Evolutionary conservation across 164 flowering plant species (phyloP).

Genomic region (Tetrastigma voinierianum): DNA sequence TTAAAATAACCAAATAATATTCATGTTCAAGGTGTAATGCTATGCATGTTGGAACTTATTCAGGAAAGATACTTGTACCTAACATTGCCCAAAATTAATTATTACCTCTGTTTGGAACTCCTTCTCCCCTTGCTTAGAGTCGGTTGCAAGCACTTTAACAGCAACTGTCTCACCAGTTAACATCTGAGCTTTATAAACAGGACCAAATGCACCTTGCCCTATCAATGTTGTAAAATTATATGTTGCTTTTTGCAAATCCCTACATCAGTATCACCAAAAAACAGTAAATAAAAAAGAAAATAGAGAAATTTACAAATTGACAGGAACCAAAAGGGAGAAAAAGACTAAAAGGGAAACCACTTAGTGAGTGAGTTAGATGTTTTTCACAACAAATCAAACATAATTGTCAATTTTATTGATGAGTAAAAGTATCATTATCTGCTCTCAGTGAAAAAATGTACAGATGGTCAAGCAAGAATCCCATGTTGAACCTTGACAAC

Average conservation of each 20-base stretch:
- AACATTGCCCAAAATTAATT: background rate
- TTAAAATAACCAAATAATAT: too few relatives aligned
- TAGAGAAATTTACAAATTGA: background rate
- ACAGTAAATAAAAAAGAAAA: background rate
- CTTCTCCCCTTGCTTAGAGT: slow-evolving; percentile 94
- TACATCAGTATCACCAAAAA: slow-evolving; percentile 21
- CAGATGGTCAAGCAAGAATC: too few relatives aligned
- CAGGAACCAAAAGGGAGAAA: background rate
- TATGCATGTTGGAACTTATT: too few relatives aligned
- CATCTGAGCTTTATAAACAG: slow-evolving; percentile 95
- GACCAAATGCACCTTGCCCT: slow-evolving; percentile 98
- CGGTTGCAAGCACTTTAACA: slow-evolving; percentile 88
- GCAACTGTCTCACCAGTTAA: slow-evolving; percentile 91
- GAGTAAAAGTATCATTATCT: background rate
- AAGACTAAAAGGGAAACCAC: background rate
- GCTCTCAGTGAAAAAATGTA: too few relatives aligned
- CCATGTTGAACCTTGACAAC: too few relatives aligned
- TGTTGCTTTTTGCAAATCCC: slow-evolving; percentile 96
- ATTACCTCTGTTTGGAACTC: slow-evolving; percentile 96
- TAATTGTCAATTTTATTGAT: background rate
- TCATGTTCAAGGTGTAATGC: too few relatives aligned
- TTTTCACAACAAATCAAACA: background rate
- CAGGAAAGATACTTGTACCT: too few relatives aligned
- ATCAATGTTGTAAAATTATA: slow-evolving; percentile 81
- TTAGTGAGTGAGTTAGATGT: background rate